These are phyloP conservation scores for Pseudogymnoascus sp. DNA, from an alignment of 2,329 filamentous ascomycete species.

Conservation along the genomic window DNA sequence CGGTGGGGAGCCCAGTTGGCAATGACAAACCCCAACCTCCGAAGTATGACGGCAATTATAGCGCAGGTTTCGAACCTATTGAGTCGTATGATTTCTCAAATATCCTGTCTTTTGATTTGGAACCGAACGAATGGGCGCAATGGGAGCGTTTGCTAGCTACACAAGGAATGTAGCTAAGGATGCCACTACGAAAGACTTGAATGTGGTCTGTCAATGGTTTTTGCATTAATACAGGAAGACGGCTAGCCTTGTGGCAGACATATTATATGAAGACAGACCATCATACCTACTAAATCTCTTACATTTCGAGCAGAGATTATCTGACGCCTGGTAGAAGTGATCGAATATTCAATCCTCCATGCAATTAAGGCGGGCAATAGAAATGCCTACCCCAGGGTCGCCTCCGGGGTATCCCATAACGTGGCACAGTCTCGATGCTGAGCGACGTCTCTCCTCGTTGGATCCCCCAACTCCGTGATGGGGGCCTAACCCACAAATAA, in stretches of 20 bases:
- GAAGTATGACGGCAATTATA: slow-evolving; percentile 1
- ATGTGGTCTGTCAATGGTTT: background rate
- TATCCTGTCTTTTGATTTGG: slow-evolving; percentile 24
- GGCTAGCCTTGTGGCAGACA: background rate
- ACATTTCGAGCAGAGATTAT: background rate
- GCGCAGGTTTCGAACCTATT: slow-evolving; percentile 10
- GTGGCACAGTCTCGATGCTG: background rate
- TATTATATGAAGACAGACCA: background rate
- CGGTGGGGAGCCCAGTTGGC: background rate
- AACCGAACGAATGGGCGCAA: slow-evolving; percentile 25
- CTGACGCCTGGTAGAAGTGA: background rate
- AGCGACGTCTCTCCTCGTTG: background rate
- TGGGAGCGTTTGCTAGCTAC: slow-evolving; percentile 25
- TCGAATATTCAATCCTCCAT: background rate
- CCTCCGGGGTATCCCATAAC: background rate
- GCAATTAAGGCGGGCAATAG: background rate
- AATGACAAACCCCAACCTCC: background rate
- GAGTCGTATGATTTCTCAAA: slow-evolving; percentile 20
- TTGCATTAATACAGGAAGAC: background rate
- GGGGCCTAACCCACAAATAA: background rate
- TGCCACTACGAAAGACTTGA: background rate
- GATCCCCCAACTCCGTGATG: background rate
- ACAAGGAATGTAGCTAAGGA: slow-evolving; percentile 11
- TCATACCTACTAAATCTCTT: background rate
- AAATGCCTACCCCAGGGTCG: background rate